Base-by-base conservation (phyloP, 163 green algal species). In the Trebouxiophyceae sp. region DNA sequence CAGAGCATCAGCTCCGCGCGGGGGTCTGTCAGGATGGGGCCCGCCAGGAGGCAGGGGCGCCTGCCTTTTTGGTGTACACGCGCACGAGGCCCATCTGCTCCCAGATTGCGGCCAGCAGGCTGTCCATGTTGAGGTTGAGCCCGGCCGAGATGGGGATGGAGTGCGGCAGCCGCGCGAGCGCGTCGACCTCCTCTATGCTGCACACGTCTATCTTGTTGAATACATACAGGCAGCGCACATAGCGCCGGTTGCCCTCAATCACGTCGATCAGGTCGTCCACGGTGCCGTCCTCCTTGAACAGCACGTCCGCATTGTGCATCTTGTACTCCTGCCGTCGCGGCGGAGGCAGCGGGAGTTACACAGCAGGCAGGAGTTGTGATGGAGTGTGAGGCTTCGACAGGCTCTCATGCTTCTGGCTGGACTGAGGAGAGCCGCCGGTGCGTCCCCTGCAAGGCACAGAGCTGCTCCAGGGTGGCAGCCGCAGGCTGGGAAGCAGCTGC, bases 161-260 rank as follows among this genome's bases (percentile, higher is more conserved):
- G 74, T 95, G 80, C 19, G 82, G 69, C 30, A 77, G 78, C 33
- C 58, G 81, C 70, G 22, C 63, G 23, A 68, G 54, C 16, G 27
- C 28, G 60, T 66, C 60, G 26, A 66, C 87, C 77, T 98, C 92
- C 77, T 97, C 92, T 27, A 97, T 93, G 63, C 75, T 90, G 74
- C 81, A 86, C 33, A 87, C 77, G 56, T 88, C 81, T 20, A 95
- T 76, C 81, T 99, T 99, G 82, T 99, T 99, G 85, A 98, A 99
- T 60, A 99, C 94, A 72, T 98, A 99, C 39, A 99, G 70, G 82
- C 93, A 99, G 65, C 91, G 90, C 22, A 97, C 81, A 78, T 98
- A 99, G 19, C 88, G 85, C 8, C 94, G 78, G 84, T 99, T 98
- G 63, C 93, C 94, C 84, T 99, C 93, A 33, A 99, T 95, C 2